Evolutionary conservation across 2,329 filamentous ascomycete species (phyloP), one percentile per base, ranked within the genome.

Genomic region (Emmonsia crescens): DNA sequence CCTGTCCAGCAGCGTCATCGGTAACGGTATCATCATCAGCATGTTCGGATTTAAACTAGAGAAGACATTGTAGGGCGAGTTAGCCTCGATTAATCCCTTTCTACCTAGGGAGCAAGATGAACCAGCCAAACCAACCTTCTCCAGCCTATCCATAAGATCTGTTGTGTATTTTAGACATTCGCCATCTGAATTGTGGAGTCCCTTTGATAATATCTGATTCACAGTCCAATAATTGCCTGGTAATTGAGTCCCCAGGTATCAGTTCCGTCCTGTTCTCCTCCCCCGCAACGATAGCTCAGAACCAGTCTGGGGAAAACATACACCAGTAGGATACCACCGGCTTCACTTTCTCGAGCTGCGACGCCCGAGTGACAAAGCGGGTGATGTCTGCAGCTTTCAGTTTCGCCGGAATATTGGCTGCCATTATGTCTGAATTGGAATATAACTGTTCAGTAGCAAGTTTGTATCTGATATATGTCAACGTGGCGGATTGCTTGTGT

Each of bases 301-400:
- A 19, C 2, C 51, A 55, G 19, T 21, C 19, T 38, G n/a, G 36
- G 38, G 38, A 36, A 8, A 57, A 82, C 88, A 71, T 82, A 96
- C 93, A 94, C 91, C 93, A 97, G 75, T 97, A 99, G 65, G 92
- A 83, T 67, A 97, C 83, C 63, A 94, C 89, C 9, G 94, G 94
- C 75, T 93, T 94, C 71, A 86, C 84, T 63, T 83, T 83, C 73
- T 93, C 89, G 57, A 99, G 83, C 78, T 99, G 93, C 42, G 85
- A 83, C 40, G 91, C 93, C 70, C 93, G 86, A 60, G 87, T 83
- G 64, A 92, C 86, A 74, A 95, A 96, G 64, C 91, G 89, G 66
- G 85, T 86, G 71, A 96, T 85, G 73, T 96, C 91, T 63, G 89
- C 86, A 61, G 86, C 80, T 77, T 89, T 91, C 69, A 99, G 82